Conservation (phyloP, 768 basidiomycete genomes). For the Pleurotus tuoliensis region DNA sequence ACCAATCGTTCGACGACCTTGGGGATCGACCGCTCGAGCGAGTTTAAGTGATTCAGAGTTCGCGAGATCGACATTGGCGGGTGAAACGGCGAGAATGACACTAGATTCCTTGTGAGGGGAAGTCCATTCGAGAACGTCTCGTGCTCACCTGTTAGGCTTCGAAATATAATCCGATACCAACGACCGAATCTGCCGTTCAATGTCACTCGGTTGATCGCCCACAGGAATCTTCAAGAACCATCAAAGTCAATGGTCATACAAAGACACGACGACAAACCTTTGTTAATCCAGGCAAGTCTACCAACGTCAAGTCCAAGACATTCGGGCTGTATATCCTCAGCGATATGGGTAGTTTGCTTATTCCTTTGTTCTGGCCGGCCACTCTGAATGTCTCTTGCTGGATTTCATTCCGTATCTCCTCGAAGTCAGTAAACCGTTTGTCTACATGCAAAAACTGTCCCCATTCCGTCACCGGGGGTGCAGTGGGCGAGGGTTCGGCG, state of each 20-base stretch:
- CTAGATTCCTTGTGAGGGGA: conserved; percentile 30
- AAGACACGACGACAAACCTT: conserved; percentile 53
- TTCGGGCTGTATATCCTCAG: conserved; percentile 94
- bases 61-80: conserved; percentile 97
- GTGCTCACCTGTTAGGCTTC: conserved; percentile 82
- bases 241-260: neutral
- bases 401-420: conserved; percentile 92
- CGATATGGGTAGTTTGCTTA: conserved; percentile 94
- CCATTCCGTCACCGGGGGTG: conserved; percentile 73
- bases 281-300: conserved; percentile 94
- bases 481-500: conserved; percentile 37
- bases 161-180: conserved; percentile 95
- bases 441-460: conserved; percentile 97
- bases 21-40: conserved; percentile 91
- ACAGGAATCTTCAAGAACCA: conserved; percentile 70
- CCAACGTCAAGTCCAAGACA: conserved; percentile 92
- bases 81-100: conserved; percentile 94
- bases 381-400: conserved; percentile 97
- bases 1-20: conserved; percentile 94
- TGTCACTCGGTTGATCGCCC: conserved; percentile 96
- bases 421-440: conserved; percentile 94
- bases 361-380: conserved; percentile 98
- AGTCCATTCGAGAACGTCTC: neutral
- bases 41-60: conserved; percentile 98
- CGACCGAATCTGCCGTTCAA: conserved; percentile 92